Evolutionary conservation across 805 yeast genomes (phyloP).

Genomic region (Monosporozyma solicola): DNA sequence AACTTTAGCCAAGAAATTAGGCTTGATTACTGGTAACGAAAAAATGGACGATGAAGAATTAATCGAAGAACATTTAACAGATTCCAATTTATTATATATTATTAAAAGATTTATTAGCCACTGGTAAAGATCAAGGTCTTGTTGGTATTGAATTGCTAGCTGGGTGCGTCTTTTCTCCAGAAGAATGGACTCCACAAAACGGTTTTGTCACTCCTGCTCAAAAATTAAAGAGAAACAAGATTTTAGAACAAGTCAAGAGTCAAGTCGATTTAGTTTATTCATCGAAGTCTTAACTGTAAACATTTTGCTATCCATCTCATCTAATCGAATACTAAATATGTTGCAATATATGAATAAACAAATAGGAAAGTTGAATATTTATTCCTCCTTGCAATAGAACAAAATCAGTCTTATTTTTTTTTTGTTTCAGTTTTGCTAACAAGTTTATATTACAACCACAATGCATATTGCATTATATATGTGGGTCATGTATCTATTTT

Average conservation of each 20-base stretch:
- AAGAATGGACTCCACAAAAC: constrained; percentile 96
- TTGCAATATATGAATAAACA: not conserved
- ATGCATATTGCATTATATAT: not conserved
- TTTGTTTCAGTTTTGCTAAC: not conserved
- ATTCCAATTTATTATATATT: too few relatives aligned
- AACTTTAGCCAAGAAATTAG: constrained; percentile 48
- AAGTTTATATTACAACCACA: not conserved
- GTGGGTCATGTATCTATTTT: not conserved
- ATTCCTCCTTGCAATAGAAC: not conserved
- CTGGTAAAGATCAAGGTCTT: constrained; percentile 77
- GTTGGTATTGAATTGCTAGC: constrained; percentile 76
- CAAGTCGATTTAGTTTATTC: constrained; percentile 59
- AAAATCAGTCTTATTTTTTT: not conserved
- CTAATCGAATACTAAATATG: not conserved
- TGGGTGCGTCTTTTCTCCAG: constrained; percentile 70
- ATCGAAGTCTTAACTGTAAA: not conserved
- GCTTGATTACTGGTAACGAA: constrained; percentile 32
- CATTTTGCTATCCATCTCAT: not conserved
- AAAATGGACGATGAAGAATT: constrained; percentile 31
- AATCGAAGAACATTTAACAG: constrained; percentile 41
- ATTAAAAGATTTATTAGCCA: constrained; percentile 51
- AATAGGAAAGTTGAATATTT: not conserved
- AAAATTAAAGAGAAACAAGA: constrained; percentile 89
- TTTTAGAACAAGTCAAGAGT: constrained; percentile 56
- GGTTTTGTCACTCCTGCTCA: constrained; percentile 94